Evolutionary conservation across 176 grass and related monocot species (phyloP).

Genomic region (Triticum turgidum): DNA sequence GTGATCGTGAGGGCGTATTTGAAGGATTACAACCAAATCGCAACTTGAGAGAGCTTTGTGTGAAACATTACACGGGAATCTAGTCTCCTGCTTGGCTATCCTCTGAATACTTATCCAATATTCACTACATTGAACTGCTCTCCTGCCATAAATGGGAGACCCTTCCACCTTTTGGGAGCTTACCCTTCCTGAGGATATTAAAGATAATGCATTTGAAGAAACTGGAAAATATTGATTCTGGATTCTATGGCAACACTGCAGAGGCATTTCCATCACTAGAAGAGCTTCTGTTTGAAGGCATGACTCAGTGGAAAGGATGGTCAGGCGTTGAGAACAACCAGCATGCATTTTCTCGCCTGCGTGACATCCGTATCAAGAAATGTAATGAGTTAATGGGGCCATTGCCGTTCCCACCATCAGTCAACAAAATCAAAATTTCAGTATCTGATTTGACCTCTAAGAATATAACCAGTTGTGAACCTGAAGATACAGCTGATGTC

Average conservation of each 20-base stretch:
- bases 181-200: constrained; percentile 40
- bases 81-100: constrained; percentile 31
- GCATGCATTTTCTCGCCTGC: background rate
- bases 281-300: constrained; percentile 31
- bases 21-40: constrained; percentile 32
- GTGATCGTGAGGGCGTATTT: constrained; percentile 24
- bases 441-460: background rate
- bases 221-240: constrained; percentile 22
- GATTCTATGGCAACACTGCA: constrained; percentile 29
- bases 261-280: constrained; percentile 33
- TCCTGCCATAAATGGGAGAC: constrained; percentile 10
- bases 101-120: constrained; percentile 4
- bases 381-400: background rate
- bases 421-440: background rate
- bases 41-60: constrained; percentile 37
- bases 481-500: background rate
- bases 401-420: background rate
- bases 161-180: constrained; percentile 35
- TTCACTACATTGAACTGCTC: constrained; percentile 23
- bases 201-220: constrained; percentile 14
- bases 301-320: constrained; percentile 27
- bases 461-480: background rate
- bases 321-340: background rate
- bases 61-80: constrained; percentile 23
- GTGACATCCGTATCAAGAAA: background rate